Evolutionary conservation across 2,329 filamentous ascomycete species (phyloP).

Genomic region (Dothistroma septosporum): DNA sequence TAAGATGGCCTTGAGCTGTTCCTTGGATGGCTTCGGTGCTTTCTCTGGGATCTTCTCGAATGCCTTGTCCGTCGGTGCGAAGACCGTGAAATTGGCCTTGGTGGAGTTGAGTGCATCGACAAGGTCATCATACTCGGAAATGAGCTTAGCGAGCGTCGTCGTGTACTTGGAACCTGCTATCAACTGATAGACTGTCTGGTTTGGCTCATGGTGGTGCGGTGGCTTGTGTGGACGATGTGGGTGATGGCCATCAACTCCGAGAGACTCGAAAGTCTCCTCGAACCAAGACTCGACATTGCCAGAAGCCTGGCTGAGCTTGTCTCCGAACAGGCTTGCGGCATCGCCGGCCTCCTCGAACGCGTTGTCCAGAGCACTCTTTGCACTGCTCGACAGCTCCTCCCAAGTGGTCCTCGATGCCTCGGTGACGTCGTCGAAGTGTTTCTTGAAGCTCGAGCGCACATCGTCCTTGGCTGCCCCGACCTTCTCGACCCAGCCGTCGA

Average conservation of each 20-base stretch:
- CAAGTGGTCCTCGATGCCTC: constrained; percentile 20
- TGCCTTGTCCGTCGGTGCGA: constrained; percentile 72
- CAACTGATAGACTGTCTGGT: constrained; percentile 74
- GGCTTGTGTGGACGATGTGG: constrained; percentile 25
- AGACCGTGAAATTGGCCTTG: constrained; percentile 70
- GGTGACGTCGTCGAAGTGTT: constrained; percentile 29
- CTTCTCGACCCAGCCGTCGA: constrained; percentile 28
- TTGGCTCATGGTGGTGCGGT: constrained; percentile 46
- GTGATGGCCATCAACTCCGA: constrained; percentile 31
- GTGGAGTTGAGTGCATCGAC: constrained; percentile 72
- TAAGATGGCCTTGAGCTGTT: constrained; percentile 64
- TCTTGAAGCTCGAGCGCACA: constrained; percentile 33
- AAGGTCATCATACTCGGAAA: constrained; percentile 68
- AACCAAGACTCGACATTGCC: constrained; percentile 49
- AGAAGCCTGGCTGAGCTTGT: constrained; percentile 42
- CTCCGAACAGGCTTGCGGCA: constrained; percentile 36
- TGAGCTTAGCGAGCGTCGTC: constrained; percentile 69
- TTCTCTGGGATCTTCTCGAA: constrained; percentile 63
- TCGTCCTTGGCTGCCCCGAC: constrained; percentile 37
- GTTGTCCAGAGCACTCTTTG: constrained; percentile 31
- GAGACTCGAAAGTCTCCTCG: constrained; percentile 34
- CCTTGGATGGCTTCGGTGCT: constrained; percentile 60
- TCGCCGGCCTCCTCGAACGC: constrained; percentile 36
- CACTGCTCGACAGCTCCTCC: constrained; percentile 18
- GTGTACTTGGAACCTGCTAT: constrained; percentile 74